These are phyloP conservation scores for Auxenochlorella protothecoides DNA, from an alignment of 139 green algal species.

Conservation along the genomic window DNA sequence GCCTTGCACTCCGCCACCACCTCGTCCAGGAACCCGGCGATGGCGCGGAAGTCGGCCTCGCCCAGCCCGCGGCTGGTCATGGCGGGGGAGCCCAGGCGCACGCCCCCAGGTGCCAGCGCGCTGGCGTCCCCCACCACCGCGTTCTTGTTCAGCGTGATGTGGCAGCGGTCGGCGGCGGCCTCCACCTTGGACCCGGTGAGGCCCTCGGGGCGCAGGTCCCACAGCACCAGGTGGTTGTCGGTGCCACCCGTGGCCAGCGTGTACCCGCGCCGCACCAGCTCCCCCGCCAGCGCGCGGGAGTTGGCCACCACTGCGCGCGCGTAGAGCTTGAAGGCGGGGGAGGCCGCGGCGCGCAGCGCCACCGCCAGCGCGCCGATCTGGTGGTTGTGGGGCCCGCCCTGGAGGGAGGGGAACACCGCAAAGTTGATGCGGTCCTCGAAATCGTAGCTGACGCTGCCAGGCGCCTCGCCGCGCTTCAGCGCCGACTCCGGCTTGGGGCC, in stretches of 20 bases:
- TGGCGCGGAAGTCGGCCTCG: slow-evolving; percentile 58
- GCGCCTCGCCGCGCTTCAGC: slow-evolving; percentile 41
- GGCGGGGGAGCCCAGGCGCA: slow-evolving; percentile 70
- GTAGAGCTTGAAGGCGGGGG: slow-evolving; percentile 52
- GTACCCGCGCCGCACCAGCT: slow-evolving; percentile 58
- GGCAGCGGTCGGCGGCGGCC: slow-evolving; percentile 65
- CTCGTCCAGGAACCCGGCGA: slow-evolving; percentile 63
- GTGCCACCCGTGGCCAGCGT: slow-evolving; percentile 73
- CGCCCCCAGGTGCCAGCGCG: slow-evolving; percentile 67
- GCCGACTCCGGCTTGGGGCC: slow-evolving; percentile 51
- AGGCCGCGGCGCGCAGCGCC: slow-evolving; percentile 59
- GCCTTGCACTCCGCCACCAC: slow-evolving; percentile 56
- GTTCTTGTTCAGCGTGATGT: slow-evolving; percentile 93
- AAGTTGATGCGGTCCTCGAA: slow-evolving; percentile 81
- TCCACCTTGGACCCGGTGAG: slow-evolving; percentile 82
- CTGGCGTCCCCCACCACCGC: slow-evolving; percentile 73
- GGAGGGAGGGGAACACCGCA: slow-evolving; percentile 74
- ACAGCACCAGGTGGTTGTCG: slow-evolving; percentile 83
- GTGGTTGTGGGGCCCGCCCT: slow-evolving; percentile 85
- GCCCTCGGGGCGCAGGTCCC: slow-evolving; percentile 69
- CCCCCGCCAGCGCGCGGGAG: slow-evolving; percentile 42
- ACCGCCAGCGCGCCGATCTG: slow-evolving; percentile 76
- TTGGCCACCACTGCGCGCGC: slow-evolving; percentile 47
- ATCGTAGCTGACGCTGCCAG: slow-evolving; percentile 45
- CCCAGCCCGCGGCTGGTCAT: slow-evolving; percentile 69